Conservation (phyloP, 495 filamentous ascomycete genomes). For the Penicillium crystallinum region DNA sequence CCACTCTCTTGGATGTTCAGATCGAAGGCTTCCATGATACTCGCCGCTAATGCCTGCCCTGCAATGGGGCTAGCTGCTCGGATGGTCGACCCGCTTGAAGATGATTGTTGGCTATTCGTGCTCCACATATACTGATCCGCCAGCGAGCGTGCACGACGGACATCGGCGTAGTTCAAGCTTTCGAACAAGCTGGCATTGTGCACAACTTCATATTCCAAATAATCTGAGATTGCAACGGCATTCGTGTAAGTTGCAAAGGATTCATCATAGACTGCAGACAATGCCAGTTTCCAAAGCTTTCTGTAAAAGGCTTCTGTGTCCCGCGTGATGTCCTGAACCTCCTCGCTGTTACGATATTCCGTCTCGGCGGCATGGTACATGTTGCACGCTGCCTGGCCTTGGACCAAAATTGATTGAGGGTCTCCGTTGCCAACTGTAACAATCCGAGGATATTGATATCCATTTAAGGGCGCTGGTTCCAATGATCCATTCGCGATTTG, state of each 20-base stretch:
- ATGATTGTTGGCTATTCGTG: slow-evolving; percentile 56
- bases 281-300: slow-evolving; percentile 33
- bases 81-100: slow-evolving; percentile 31
- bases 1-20: slow-evolving; percentile 41
- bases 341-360: slow-evolving; percentile 35
- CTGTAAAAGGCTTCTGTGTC: slow-evolving; percentile 49
- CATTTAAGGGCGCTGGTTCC: slow-evolving; percentile 55
- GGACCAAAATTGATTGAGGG: slow-evolving; percentile 52
- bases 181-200: slow-evolving; percentile 62
- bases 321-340: slow-evolving; percentile 32
- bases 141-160: slow-evolving; percentile 55
- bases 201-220: slow-evolving; percentile 64
- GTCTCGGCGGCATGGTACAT: slow-evolving; percentile 31
- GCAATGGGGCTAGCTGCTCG: slow-evolving; percentile 54
- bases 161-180: slow-evolving; percentile 45
- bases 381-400: slow-evolving; percentile 54
- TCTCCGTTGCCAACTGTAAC: slow-evolving; percentile 46
- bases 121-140: slow-evolving; percentile 62
- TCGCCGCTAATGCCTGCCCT: slow-evolving; percentile 58
- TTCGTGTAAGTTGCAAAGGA: slow-evolving; percentile 48
- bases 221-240: slow-evolving; percentile 62
- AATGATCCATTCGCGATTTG: slow-evolving; percentile 52
- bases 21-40: slow-evolving; percentile 53
- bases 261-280: slow-evolving; percentile 31
- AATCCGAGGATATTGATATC: slow-evolving; percentile 70